Conservation (phyloP, 768 basidiomycete species). For the Phylloporus rhodoxanthus region DNA sequence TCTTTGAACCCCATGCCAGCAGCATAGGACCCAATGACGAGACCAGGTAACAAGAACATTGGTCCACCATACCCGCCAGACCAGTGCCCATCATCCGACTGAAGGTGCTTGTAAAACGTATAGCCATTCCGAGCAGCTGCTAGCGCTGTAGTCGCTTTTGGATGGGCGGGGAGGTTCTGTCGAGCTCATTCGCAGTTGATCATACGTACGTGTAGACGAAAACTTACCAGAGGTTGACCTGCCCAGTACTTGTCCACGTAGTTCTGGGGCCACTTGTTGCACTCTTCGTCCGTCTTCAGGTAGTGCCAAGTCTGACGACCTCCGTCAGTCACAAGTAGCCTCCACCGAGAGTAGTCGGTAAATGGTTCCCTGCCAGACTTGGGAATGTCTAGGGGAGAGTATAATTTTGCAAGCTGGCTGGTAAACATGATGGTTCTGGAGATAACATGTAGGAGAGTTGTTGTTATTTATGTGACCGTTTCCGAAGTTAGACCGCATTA, state of each 20-base stretch:
- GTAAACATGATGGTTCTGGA: conserved; percentile 13
- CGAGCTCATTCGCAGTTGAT: neutral
- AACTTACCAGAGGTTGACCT: conserved; percentile 66
- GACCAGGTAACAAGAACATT: too few relatives aligned
- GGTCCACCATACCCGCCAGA: too few relatives aligned
- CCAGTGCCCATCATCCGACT: too few relatives aligned
- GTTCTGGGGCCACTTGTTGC: too few relatives aligned
- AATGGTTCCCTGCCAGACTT: conserved; percentile 41
- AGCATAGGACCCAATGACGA: too few relatives aligned
- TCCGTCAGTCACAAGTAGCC: too few relatives aligned
- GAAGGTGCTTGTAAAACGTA: too few relatives aligned
- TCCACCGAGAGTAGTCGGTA: too few relatives aligned
- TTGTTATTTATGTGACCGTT: neutral
- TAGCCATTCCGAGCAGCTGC: conserved; percentile 79
- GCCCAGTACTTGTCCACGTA: too few relatives aligned
- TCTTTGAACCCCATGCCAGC: too few relatives aligned
- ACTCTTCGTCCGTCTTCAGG: too few relatives aligned
- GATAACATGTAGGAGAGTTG: neutral
- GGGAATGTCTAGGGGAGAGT: conserved; percentile 47
- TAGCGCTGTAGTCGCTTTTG: conserved; percentile 58
- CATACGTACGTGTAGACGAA: neutral
- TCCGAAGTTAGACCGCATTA: neutral
- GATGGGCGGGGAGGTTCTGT: conserved; percentile 59
- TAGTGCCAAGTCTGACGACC: too few relatives aligned
- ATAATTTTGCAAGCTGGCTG: conserved; percentile 25